phyloP scores from a whole-genome alignment of 805 yeast genomes.

The Saccharomycopsis javanensis region DNA sequence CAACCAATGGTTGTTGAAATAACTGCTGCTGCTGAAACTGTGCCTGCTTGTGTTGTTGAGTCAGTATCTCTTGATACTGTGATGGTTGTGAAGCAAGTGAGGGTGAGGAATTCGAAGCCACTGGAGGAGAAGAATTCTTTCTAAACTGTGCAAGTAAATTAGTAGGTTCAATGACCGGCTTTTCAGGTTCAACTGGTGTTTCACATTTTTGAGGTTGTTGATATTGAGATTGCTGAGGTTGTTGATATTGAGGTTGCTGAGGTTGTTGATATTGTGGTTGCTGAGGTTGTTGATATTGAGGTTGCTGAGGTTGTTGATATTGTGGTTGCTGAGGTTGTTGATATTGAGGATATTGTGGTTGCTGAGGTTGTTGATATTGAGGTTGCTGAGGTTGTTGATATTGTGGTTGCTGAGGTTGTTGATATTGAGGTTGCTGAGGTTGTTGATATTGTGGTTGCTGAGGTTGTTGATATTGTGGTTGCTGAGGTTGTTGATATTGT shows the following conservation, averaged over 20 bases:
- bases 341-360: not conserved
- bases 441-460: not conserved
- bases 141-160: slow-evolving; percentile 6
- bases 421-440: not conserved
- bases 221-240: not conserved
- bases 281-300: not conserved
- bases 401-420: not conserved
- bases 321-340: not conserved
- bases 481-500: not conserved
- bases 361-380: not conserved
- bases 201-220: slow-evolving; percentile 1
- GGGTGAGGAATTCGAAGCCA: not conserved
- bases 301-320: not conserved
- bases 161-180: not conserved
- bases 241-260: not conserved
- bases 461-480: not conserved
- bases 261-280: not conserved
- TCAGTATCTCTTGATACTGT: slow-evolving; percentile 1
- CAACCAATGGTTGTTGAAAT: slow-evolving; percentile 9
- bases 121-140: not conserved
- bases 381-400: slow-evolving; percentile 1
- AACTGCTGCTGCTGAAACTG: slow-evolving; percentile 1
- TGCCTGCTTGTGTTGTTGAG: not conserved
- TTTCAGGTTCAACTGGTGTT: not conserved
- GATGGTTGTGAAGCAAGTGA: not conserved